These are phyloP conservation scores for Alternaria panax DNA, from an alignment of 2,329 filamentous ascomycete genomes.

Conservation along the genomic window DNA sequence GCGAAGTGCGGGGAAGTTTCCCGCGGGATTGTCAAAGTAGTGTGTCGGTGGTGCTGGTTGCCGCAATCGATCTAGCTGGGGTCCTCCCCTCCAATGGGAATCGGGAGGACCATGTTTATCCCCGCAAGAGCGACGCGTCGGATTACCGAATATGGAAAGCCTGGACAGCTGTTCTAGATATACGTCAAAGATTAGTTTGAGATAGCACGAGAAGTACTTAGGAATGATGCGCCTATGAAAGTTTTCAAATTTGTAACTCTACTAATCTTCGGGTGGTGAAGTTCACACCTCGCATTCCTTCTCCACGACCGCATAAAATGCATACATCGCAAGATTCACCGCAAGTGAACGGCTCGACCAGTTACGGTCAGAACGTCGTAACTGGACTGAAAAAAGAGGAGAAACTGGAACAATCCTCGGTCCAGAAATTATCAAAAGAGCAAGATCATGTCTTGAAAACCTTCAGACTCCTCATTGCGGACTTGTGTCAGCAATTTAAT, in stretches of 20 bases:
- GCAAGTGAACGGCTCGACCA: constrained; percentile 19
- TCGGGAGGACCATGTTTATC: background rate
- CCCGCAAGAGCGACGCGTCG: constrained; percentile 3
- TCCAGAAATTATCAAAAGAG: constrained; percentile 12
- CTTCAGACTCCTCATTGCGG: constrained; percentile 53
- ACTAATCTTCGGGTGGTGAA: background rate
- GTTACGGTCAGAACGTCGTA: constrained; percentile 11
- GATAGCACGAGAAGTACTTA: background rate
- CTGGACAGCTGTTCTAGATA: constrained; percentile 1
- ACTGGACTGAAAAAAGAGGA: constrained; percentile 12
- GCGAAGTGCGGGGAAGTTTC: constrained; percentile 11
- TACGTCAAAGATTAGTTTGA: background rate
- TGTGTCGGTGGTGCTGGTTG: constrained; percentile 19
- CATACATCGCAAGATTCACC: constrained; percentile 25
- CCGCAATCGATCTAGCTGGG: constrained; percentile 6
- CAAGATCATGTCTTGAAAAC: constrained; percentile 23
- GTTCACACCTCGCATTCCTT: background rate
- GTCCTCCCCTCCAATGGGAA: constrained; percentile 5
- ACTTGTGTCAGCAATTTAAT: constrained; percentile 73
- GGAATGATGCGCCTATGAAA: background rate
- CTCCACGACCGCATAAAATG: constrained; percentile 13
- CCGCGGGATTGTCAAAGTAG: constrained; percentile 3
- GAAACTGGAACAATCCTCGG: constrained; percentile 48
- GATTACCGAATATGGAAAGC: constrained; percentile 13
- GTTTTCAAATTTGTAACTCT: background rate